Conservation (phyloP, 768 basidiomycete species). For the Hydnum rufescens region DNA sequence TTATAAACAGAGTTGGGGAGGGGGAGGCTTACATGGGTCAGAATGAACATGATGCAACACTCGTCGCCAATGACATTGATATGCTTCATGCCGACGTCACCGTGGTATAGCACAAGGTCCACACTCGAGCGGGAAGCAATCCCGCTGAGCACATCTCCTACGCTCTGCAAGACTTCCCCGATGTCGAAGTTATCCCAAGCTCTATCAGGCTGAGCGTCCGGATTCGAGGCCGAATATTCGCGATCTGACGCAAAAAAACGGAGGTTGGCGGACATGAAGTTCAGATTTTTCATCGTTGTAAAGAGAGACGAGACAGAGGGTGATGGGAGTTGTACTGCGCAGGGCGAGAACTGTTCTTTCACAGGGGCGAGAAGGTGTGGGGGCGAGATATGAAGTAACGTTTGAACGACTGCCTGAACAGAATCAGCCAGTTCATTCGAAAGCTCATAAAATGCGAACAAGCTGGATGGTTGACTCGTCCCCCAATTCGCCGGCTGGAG, state of each 20-base stretch:
- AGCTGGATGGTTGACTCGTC: slow-evolving; percentile 10
- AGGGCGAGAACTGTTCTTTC: slow-evolving; percentile 84
- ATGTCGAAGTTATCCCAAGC: slow-evolving; percentile 65
- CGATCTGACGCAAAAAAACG: neutral
- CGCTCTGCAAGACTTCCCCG: slow-evolving; percentile 73
- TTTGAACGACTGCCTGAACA: slow-evolving; percentile 78
- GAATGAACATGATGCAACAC: slow-evolving; percentile 56
- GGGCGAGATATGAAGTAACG: slow-evolving; percentile 75
- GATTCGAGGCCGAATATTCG: neutral
- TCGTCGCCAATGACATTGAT: slow-evolving; percentile 73
- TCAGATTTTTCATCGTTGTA: slow-evolving; percentile 82
- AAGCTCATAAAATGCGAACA: slow-evolving; percentile 27
- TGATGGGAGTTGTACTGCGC: slow-evolving; percentile 69
- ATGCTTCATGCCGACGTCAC: slow-evolving; percentile 74
- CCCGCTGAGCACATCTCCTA: slow-evolving; percentile 75
- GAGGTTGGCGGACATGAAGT: slow-evolving; percentile 82
- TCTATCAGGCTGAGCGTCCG: neutral
- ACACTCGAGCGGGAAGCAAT: slow-evolving; percentile 67
- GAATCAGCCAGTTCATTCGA: slow-evolving; percentile 81
- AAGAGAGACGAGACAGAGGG: slow-evolving; percentile 76
- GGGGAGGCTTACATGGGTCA: slow-evolving; percentile 55
- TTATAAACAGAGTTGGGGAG: neutral
- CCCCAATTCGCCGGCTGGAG: slow-evolving; percentile 29
- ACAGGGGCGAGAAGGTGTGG: slow-evolving; percentile 80
- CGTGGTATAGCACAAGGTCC: slow-evolving; percentile 80